These are phyloP conservation scores for Citrus hindsii DNA, from an alignment of 345 rosid species.

Conservation along the genomic window DNA sequence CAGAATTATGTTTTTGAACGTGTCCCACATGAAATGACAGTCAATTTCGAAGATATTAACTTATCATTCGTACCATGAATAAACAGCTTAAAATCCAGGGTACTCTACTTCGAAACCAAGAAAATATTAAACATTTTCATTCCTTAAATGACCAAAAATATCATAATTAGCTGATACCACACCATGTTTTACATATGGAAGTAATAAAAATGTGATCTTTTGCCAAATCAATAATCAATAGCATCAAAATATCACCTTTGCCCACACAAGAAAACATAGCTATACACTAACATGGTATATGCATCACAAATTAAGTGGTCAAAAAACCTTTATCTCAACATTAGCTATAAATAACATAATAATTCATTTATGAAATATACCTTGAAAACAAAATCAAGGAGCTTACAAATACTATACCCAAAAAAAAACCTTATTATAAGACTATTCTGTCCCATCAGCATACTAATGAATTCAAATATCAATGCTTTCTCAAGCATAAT, in stretches of 20 bases:
- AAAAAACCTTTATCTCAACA: not conserved
- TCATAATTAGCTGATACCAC: not conserved
- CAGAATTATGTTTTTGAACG: not conserved
- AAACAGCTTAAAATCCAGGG: not conserved
- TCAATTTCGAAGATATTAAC: not conserved
- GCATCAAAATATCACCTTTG: not conserved
- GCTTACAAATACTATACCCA: too few species aligned
- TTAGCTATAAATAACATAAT: not conserved
- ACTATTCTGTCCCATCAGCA: not conserved
- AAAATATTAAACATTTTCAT: not conserved
- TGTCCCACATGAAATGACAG: not conserved
- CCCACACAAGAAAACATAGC: not conserved
- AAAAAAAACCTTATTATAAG: not conserved
- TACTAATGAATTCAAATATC: not conserved
- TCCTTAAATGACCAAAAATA: not conserved
- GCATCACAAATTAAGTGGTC: not conserved
- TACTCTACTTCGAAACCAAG: not conserved
- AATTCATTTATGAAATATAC: too few species aligned
- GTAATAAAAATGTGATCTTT: not conserved
- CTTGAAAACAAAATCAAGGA: too few species aligned
- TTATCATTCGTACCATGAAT: not conserved
- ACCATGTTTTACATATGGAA: not conserved
- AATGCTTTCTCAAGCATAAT: not conserved
- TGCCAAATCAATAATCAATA: not conserved
- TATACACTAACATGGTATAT: not conserved